phyloP scores from a whole-genome alignment of 2,329 filamentous ascomycete species.

The Colletotrichum sp. region DNA sequence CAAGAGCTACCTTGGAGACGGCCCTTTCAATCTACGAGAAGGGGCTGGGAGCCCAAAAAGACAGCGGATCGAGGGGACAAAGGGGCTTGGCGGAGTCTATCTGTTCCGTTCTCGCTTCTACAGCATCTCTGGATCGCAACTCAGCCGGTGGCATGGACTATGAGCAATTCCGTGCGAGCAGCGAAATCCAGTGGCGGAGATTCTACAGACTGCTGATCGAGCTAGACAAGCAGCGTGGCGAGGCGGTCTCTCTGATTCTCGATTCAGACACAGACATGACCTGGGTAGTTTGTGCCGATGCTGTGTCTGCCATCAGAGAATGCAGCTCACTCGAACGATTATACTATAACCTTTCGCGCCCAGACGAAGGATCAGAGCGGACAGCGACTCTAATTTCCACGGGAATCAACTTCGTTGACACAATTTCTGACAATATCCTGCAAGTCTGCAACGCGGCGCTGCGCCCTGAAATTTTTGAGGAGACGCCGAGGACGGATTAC shows the following conservation, averaged over 20 bases:
- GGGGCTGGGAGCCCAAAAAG: constrained; percentile 52
- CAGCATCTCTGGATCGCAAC: constrained; percentile 67
- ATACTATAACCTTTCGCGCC: constrained; percentile 66
- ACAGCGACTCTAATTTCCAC: constrained; percentile 70
- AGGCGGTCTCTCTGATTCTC: constrained; percentile 78
- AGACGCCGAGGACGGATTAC: constrained; percentile 70
- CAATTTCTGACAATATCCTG: constrained; percentile 71
- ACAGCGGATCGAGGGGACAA: constrained; percentile 45
- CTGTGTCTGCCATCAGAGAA: constrained; percentile 77
- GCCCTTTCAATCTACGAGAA: constrained; percentile 83
- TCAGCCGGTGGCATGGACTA: constrained; percentile 74
- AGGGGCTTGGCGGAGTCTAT: constrained; percentile 77
- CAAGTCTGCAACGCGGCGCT: constrained; percentile 72
- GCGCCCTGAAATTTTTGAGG: constrained; percentile 75
- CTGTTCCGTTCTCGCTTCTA: constrained; percentile 72
- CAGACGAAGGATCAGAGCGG: constrained; percentile 58
- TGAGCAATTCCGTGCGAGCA: constrained; percentile 73
- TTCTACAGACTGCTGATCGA: constrained; percentile 88
- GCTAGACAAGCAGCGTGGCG: constrained; percentile 83
- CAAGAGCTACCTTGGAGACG: constrained; percentile 79
- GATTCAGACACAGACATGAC: constrained; percentile 75
- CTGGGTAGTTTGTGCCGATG: constrained; percentile 86
- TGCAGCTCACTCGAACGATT: constrained; percentile 81
- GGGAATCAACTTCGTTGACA: constrained; percentile 72
- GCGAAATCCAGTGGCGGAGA: constrained; percentile 85